Evolutionary conservation across 129 eudicot species (phyloP), one percentile per base, ranked within the genome.

Genomic region (Scalesia atractyloides): DNA sequence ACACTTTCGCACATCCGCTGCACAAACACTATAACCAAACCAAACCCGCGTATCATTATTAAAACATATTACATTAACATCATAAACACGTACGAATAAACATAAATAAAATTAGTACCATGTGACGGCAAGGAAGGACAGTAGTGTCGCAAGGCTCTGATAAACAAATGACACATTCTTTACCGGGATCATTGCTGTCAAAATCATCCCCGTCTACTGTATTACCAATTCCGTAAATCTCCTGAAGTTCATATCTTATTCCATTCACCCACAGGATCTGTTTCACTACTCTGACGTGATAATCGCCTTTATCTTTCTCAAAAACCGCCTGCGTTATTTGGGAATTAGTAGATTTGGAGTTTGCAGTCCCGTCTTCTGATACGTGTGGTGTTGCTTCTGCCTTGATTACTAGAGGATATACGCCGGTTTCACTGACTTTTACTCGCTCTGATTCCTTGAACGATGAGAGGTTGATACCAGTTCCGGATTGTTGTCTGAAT

Each of bases 151-250:
- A 82, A 53, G 96, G 99, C 81, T 88, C 99, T 4, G 99, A 88
- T 70, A 95, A 82, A 87, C 99, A 95, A 64, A 95, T 86, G 44
- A 95, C 99, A 78, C 99, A 95, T 82, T 90, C 99, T 83, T 95
- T 91, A 17, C 99, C 97, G 14, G 97, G 90, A 82, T 91, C 96
- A 79, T 83, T 90, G 22, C 74, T 89, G 65, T 94, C 98, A 48
- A 85, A 69, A 15, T 91, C 97, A 64, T 57, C 73, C 36, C 85
- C 86, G 52, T 91, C 97, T 2, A 86, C 91, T 7, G 97, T 86
- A 76, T 95, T 91, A 20, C 99, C 97, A 43, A 95, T 90, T 64
- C 99, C 99, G 59, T 86, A 95, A 9, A 95, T 91, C 82, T 95
- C 99, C 79, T 88, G 99, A 19, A 95, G 73, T 54, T 95, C 99